These are phyloP conservation scores for Clitopilus passeckerianus DNA, from an alignment of 768 basidiomycete species.

Conservation along the genomic window DNA sequence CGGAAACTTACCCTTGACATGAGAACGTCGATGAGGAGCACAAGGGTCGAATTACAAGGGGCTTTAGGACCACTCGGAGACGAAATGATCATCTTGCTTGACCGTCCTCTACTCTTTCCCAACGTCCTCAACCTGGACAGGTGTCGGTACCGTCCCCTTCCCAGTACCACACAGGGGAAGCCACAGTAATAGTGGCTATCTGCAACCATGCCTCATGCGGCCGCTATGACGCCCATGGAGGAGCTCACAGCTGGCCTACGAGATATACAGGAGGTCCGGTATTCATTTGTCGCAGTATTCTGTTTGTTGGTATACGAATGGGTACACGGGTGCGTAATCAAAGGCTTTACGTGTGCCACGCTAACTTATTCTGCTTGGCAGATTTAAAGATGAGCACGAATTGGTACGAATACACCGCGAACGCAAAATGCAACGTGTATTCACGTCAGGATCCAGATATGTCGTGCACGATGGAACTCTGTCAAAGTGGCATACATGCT, in stretches of 20 bases:
- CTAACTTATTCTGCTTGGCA: neutral
- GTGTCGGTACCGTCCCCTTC: neutral
- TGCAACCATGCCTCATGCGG: neutral
- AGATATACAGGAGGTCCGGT: conserved; percentile 19
- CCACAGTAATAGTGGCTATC: neutral
- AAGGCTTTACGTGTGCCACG: too few species aligned
- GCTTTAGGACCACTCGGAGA: neutral
- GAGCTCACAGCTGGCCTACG: conserved; percentile 3
- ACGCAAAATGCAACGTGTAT: neutral
- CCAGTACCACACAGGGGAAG: neutral
- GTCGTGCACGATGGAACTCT: conserved; percentile 29
- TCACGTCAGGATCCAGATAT: conserved; percentile 18
- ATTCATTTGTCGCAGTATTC: conserved; percentile 27
- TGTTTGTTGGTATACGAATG: conserved; percentile 31
- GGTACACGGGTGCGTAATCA: conserved; percentile 11
- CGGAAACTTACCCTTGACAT: conserved; percentile 9
- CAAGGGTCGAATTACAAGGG: neutral
- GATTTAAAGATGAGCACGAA: neutral
- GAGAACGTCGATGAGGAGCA: conserved; percentile 7
- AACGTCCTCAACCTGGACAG: conserved; percentile 5
- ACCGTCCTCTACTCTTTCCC: neutral
- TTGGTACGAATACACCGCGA: neutral
- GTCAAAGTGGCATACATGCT: conserved; percentile 34
- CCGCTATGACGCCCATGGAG: conserved; percentile 1
- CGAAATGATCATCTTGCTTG: neutral